A percentile compares a stretch with the other conserved stretches of the same genome.
These are phyloP conservation scores for Tetrahymena borealis DNA, from an alignment of 73 alveolate species.

Conservation along the genomic window DNA sequence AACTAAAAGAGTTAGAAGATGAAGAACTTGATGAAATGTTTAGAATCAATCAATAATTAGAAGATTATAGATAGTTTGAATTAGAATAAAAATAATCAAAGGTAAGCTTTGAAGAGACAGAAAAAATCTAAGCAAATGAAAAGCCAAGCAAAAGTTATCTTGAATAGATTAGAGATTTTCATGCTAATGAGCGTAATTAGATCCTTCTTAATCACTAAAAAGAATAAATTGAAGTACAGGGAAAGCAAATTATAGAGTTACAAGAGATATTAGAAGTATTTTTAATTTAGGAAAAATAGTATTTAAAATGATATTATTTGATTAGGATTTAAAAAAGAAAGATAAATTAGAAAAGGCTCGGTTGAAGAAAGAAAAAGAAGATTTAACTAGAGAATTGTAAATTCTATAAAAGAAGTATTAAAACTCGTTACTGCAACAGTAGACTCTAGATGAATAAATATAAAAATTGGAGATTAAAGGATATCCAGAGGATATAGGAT, in stretches of 20 bases:
- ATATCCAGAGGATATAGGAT: not conserved
- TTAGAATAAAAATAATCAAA: not conserved
- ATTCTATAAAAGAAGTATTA: not conserved
- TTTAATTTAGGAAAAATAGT: not conserved
- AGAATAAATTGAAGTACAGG: not conserved
- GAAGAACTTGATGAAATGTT: not conserved
- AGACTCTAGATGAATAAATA: not conserved
- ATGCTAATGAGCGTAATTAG: not conserved
- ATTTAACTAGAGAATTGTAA: not conserved
- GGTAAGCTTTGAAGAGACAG: not conserved
- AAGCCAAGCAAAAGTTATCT: not conserved
- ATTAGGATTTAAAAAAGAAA: not conserved
- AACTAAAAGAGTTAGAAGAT: not conserved
- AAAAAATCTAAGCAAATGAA: not conserved
- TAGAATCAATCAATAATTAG: not conserved
- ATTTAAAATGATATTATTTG: not conserved
- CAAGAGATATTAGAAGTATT: not conserved
- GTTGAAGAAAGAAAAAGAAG: not conserved
- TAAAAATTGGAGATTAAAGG: not conserved
- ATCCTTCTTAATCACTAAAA: not conserved
- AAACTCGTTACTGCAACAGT: not conserved
- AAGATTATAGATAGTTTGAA: not conserved
- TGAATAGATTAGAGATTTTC: not conserved
- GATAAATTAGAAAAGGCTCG: not conserved
- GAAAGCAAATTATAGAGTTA: not conserved